A percentile compares a stretch with the other conserved stretches of the same genome.
Evolutionary conservation across 2,329 filamentous ascomycete species (phyloP).

Genomic region (Bipolaris zeicola): DNA sequence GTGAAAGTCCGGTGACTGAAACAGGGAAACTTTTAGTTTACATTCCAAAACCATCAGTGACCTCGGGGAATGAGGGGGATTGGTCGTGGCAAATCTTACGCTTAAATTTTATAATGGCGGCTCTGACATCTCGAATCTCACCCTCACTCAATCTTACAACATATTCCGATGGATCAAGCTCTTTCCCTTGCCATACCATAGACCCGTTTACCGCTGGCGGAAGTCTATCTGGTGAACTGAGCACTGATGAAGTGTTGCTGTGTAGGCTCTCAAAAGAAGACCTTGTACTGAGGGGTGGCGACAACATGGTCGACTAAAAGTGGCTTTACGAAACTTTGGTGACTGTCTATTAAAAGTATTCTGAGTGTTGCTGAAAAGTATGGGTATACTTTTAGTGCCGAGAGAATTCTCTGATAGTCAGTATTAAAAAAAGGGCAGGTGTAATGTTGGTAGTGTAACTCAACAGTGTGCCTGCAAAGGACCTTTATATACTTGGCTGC

Average conservation of each 20-base stretch:
- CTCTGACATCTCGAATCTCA: conserved; percentile 38
- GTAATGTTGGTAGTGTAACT: not conserved
- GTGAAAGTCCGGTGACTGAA: conserved; percentile 27
- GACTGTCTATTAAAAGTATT: not conserved
- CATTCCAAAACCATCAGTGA: not conserved
- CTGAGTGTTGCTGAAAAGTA: not conserved
- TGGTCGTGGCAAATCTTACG: conserved; percentile 22
- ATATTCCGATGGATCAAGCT: conserved; percentile 36
- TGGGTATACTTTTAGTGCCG: not conserved
- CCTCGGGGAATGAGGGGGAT: not conserved
- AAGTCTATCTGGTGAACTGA: conserved; percentile 35
- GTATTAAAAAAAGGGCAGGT: not conserved
- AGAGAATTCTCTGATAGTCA: not conserved
- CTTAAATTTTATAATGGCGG: conserved; percentile 44
- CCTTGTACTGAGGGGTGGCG: conserved; percentile 32
- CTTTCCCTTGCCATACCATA: conserved; percentile 42
- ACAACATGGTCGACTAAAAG: conserved; percentile 28
- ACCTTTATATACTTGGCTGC: conserved; percentile 10
- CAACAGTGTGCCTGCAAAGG: conserved; percentile 8
- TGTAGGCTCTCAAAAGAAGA: conserved; percentile 42
- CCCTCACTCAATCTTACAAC: conserved; percentile 30
- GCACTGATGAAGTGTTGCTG: conserved; percentile 28
- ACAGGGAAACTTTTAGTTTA: not conserved
- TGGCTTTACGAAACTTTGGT: not conserved
- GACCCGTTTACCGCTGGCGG: conserved; percentile 35